Evolutionary conservation across 345 rosid genomes (phyloP), one percentile per base, ranked within the genome.

Genomic region (Eucalyptus marginata): DNA sequence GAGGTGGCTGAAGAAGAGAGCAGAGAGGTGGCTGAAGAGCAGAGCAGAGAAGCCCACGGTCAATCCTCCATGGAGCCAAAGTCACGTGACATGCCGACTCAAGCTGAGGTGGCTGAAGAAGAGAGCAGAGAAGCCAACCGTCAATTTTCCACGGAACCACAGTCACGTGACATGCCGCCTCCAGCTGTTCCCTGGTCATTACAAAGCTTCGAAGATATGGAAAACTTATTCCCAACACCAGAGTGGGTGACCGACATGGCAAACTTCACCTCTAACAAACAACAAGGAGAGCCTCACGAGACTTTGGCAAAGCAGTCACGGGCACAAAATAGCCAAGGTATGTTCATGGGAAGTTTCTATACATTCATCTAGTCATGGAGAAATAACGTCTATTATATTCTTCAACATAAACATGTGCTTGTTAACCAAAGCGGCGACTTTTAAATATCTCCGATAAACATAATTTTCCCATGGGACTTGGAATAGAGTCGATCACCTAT

Each of bases 221-320:
- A 52, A 18, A 1, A 7, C 58, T 18, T 52, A 3, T 18, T 52
- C 5, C 4, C 49, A 49, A 49, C 14, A 2, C 1, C 50, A 13
- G 15, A 13, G 50, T 0, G 16, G 10, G 11, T 5, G 5, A 1
- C 22, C 5, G 58, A 54, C 25, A 2, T 0, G 29, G 29, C 27
- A 56, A 56, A 2, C 62, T 4, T 2, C 29, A 4, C 1, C 62
- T 56, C 14, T 24, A 4, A 54, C n/a, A 7, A 2, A 50, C n/a
- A n/a, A n/a, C n/a, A n/a, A n/a, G n/a, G 52, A 56, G 13, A 2
- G 5, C 24, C 24, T 2, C 64, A 2, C 1, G 13, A 9, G 29
- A 9, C 5, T 24, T 56, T 1, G 25, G 3, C 64, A 25, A 59
- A 11, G 66, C 31, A 15, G 66, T 25, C 66, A 59, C 14, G 1